A percentile compares a stretch with the other conserved stretches of the same genome.
Conservation (phyloP, 2,329 filamentous ascomycete genomes). For the Gliomastix tumulicola region DNA sequence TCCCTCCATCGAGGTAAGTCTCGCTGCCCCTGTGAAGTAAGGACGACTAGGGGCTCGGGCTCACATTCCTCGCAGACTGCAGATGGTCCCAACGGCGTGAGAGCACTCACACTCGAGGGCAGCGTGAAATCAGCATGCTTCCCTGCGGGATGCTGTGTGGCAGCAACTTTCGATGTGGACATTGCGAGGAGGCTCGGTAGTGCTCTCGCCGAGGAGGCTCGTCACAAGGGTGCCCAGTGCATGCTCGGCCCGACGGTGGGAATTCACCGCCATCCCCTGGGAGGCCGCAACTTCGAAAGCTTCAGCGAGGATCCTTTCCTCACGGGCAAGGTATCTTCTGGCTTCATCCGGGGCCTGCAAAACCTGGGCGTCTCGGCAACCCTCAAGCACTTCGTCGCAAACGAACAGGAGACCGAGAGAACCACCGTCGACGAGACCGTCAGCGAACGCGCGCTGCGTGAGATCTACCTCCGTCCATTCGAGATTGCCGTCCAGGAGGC, state of each 20-base stretch:
- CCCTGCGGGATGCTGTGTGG: constrained; percentile 31
- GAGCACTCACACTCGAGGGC: constrained; percentile 18
- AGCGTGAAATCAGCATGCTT: constrained; percentile 22
- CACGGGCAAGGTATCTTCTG: constrained; percentile 32
- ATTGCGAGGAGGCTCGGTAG: constrained; percentile 49
- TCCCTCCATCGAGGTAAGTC: background rate
- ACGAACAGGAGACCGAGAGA: constrained; percentile 26
- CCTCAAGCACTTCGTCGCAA: constrained; percentile 39
- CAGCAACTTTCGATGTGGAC: constrained; percentile 55
- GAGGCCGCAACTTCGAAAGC: constrained; percentile 39
- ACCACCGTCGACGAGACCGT: constrained; percentile 19
- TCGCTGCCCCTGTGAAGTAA: background rate
- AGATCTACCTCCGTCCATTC: constrained; percentile 36
- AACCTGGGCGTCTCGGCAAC: constrained; percentile 31
- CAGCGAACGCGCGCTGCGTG: constrained; percentile 18
- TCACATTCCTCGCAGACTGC: no score
- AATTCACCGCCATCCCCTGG: constrained; percentile 38
- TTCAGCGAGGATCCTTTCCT: constrained; percentile 40
- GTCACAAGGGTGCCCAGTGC: constrained; percentile 61
- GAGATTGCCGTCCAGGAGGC: constrained; percentile 33
- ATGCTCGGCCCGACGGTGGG: constrained; percentile 59
- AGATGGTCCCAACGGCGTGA: constrained; percentile 24
- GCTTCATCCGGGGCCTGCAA: constrained; percentile 35
- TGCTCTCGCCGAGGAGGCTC: constrained; percentile 45
- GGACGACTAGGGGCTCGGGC: no score